phyloP scores from a whole-genome alignment of 305 asterid species.

The Fraxinus nigra region DNA sequence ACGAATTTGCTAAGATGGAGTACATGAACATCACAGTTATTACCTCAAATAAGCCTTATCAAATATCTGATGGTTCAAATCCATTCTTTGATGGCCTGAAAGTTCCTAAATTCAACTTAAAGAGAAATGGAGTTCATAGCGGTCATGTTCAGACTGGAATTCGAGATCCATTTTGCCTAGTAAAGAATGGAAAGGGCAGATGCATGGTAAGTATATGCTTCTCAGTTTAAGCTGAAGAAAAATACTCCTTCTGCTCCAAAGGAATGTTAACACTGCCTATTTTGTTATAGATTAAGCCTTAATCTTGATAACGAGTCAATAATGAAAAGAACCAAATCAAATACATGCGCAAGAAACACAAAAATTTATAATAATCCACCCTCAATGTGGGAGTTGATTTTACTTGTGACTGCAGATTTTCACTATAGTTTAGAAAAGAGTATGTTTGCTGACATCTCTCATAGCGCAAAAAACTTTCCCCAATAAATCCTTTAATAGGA shows the following conservation, averaged over 20 bases:
- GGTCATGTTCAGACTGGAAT: slow-evolving; percentile 80
- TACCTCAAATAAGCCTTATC: slow-evolving; percentile 79
- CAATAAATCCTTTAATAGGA: neutral
- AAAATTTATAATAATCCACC: neutral
- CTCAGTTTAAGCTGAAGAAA: neutral
- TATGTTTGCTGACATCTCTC: neutral
- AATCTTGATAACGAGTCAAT: neutral
- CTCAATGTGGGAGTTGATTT: neutral
- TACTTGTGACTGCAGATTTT: neutral
- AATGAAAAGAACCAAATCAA: neutral
- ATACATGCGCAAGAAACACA: neutral
- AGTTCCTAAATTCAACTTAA: slow-evolving; percentile 51
- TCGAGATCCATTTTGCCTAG: slow-evolving; percentile 71
- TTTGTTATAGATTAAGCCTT: neutral
- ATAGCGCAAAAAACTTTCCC: neutral
- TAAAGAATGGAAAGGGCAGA: slow-evolving; percentile 57
- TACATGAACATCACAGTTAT: slow-evolving; percentile 72
- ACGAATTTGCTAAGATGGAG: slow-evolving; percentile 83
- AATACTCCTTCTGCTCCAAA: neutral
- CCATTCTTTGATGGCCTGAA: slow-evolving; percentile 57
- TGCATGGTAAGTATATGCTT: slow-evolving; percentile 54
- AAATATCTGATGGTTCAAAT: slow-evolving; percentile 65
- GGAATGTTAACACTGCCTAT: neutral
- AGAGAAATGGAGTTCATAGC: slow-evolving; percentile 62
- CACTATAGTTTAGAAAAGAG: neutral